Evolutionary conservation across 345 rosid species (phyloP).

Genomic region (Melaleuca alternifolia): DNA sequence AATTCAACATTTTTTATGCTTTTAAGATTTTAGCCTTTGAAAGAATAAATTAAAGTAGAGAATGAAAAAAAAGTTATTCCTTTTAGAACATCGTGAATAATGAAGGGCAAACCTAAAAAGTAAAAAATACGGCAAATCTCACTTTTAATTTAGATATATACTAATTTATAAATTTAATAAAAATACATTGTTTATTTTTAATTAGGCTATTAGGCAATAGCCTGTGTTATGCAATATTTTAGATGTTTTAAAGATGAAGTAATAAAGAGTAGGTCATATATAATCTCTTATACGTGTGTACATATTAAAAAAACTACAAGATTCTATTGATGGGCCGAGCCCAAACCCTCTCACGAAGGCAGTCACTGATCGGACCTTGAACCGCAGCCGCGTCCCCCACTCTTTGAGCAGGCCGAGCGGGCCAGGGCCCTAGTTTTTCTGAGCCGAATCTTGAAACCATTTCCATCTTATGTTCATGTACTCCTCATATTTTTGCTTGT

Average conservation of each 20-base stretch:
- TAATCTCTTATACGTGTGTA: neutral
- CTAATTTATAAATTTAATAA: no score
- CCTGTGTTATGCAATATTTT: neutral
- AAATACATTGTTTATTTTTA: neutral
- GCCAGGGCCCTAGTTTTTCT: neutral
- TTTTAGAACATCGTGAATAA: no score
- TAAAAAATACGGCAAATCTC: no score
- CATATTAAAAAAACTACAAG: neutral
- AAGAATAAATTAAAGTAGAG: no score
- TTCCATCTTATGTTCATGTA: neutral
- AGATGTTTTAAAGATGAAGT: neutral
- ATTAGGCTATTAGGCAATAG: neutral
- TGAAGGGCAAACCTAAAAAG: no score
- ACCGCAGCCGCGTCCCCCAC: neutral
- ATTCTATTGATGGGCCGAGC: neutral
- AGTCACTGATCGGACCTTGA: fast-evolving
- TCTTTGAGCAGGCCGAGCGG: no score
- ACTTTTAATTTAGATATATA: no score
- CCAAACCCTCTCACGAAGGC: neutral
- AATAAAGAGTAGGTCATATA: neutral
- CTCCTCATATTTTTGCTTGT: neutral
- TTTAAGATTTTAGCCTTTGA: no score
- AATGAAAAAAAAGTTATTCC: no score
- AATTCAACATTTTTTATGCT: no score
- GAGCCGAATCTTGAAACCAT: neutral